phyloP scores from a whole-genome alignment of 1,284 basidiomycete genomes.

The Gomphus bonarii region DNA sequence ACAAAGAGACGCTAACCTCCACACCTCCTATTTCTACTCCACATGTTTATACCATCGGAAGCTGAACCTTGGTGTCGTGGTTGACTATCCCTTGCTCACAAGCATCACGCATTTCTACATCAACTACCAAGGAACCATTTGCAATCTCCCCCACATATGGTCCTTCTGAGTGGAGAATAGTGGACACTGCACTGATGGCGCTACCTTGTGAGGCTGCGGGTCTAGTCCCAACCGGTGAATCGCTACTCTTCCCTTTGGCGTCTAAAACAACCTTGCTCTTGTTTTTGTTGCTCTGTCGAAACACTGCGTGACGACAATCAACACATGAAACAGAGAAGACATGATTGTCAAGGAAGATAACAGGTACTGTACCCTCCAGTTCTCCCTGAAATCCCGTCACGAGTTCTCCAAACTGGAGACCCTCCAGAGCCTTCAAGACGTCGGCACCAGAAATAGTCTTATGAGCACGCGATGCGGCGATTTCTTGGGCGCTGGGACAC shows the following conservation, averaged over 20 bases:
- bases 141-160: too few species aligned
- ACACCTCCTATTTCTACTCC: neutral
- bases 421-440: conserved; percentile 76
- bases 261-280: conserved; percentile 17
- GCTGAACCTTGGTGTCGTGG: neutral
- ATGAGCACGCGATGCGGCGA: conserved; percentile 73
- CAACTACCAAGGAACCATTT: neutral
- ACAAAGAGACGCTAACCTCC: neutral
- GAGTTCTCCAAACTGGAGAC: conserved; percentile 72
- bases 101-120: conserved; percentile 1
- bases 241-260: conserved; percentile 13
- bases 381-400: conserved; percentile 61
- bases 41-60: neutral
- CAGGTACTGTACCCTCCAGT: conserved; percentile 45
- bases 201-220: neutral
- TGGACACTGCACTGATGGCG: neutral
- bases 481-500: conserved; percentile 69
- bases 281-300: conserved; percentile 11
- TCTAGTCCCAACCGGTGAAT: neutral
- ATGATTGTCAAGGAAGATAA: neutral
- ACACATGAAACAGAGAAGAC: neutral
- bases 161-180: neutral
- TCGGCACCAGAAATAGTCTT: conserved; percentile 85
- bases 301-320: conserved; percentile 6
- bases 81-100: neutral